A percentile compares a stretch with the other conserved stretches of the same genome.
Conservation (phyloP, 164 flowering plant species). For the Sedum album region DNA sequence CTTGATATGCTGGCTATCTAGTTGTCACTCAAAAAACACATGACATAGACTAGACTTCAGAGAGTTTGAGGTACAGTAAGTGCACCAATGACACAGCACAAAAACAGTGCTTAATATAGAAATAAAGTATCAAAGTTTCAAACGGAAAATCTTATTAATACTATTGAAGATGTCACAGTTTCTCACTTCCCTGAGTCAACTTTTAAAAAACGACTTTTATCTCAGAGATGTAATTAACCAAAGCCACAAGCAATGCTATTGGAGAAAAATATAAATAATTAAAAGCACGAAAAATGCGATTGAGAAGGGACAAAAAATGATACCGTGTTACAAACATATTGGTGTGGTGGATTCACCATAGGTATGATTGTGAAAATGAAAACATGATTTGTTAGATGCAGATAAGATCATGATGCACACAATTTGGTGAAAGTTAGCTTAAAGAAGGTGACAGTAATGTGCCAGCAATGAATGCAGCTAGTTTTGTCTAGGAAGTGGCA, state of each 20-base stretch:
- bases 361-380: background rate
- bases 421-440: slow-evolving; percentile 4
- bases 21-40: slow-evolving; percentile 3
- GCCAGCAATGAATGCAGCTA: slow-evolving; percentile 5
- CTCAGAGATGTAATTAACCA: background rate
- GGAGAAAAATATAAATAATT: too few species aligned
- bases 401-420: background rate
- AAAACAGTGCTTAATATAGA: background rate
- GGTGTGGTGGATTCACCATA: background rate
- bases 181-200: background rate
- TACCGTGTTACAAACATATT: too few species aligned
- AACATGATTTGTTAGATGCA: background rate
- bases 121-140: background rate
- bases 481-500: slow-evolving; percentile 5
- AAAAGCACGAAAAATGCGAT: too few species aligned
- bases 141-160: background rate
- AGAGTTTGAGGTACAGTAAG: slow-evolving; percentile 4
- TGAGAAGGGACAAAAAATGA: too few species aligned
- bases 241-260: background rate
- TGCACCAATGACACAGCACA: slow-evolving; percentile 1
- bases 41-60: slow-evolving; percentile 1
- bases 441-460: slow-evolving; percentile 6
- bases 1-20: slow-evolving; percentile 5
- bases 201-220: background rate
- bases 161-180: background rate